Percentiles rank a stretch among this genome's conserved stretches.
phyloP scores from a whole-genome alignment of 345 rosid genomes.

The Eutrema heterophyllum region DNA sequence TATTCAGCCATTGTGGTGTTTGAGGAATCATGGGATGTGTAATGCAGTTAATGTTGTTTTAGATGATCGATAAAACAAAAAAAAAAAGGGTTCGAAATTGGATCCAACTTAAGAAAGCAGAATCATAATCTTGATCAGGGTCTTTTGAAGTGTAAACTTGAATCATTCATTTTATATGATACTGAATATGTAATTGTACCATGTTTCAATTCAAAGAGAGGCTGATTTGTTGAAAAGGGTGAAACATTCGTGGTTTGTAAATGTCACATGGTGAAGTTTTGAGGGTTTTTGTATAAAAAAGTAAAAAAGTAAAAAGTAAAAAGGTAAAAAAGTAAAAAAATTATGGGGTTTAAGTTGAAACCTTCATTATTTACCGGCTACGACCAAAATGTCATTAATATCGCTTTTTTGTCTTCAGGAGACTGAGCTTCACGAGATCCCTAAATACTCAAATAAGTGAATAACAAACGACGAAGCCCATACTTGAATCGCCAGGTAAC shows the following conservation, averaged over 20 bases:
- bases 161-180: too few species aligned
- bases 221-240: neutral
- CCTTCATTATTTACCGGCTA: neutral
- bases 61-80: neutral
- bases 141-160: too few species aligned
- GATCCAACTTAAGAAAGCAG: neutral
- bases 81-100: neutral
- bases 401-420: neutral
- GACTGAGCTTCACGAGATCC: neutral
- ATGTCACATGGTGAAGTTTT: neutral
- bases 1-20: constrained; percentile 85
- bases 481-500: neutral
- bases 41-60: constrained; percentile 40
- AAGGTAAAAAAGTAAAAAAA: too few species aligned
- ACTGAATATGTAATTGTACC: neutral
- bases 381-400: neutral
- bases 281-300: neutral
- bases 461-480: neutral
- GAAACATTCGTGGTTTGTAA: neutral
- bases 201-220: neutral
- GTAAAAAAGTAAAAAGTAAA: too few species aligned
- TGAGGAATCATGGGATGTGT: constrained; percentile 81
- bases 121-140: too few species aligned
- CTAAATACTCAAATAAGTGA: neutral
- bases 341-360: constrained; percentile 3